Percentiles rank a stretch among this genome's conserved stretches.
Conservation (phyloP, 2,329 filamentous ascomycete species). For the Epichloe gansuensis region DNA sequence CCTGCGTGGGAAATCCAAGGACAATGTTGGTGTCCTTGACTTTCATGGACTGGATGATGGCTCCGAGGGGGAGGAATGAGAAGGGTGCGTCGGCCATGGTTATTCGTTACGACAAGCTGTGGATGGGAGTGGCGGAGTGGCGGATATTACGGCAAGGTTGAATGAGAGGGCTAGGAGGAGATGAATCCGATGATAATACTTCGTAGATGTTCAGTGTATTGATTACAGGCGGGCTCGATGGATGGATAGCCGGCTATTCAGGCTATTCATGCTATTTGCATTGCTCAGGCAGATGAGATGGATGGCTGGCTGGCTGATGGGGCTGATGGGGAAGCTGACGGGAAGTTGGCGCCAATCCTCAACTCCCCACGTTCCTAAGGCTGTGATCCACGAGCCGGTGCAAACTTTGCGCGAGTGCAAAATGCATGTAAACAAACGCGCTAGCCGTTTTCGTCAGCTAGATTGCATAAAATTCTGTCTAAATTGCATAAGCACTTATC, state of each 20-base stretch:
- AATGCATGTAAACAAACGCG: no score
- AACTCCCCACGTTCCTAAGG: no score
- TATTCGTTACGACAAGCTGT: neutral
- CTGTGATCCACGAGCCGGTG: no score
- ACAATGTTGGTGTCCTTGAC: constrained; percentile 78
- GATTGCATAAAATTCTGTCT: no score
- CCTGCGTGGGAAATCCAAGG: constrained; percentile 65
- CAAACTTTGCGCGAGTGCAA: no score
- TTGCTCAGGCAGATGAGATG: no score
- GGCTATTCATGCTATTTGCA: neutral
- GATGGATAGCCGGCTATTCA: neutral
- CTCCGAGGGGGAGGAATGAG: constrained; percentile 62
- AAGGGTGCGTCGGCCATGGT: constrained; percentile 38
- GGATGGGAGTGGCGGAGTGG: no score
- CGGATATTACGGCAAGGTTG: neutral
- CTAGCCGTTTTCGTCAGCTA: no score
- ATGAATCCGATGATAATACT: neutral
- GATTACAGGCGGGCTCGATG: neutral
- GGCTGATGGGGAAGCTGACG: no score
- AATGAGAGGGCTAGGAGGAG: neutral
- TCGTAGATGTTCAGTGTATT: neutral
- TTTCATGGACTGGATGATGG: constrained; percentile 69
- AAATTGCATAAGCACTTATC: no score
- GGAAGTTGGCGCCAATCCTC: no score
- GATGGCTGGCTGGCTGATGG: neutral